phyloP scores from a whole-genome alignment of 1,284 basidiomycete genomes.

The Flammula alnicola region DNA sequence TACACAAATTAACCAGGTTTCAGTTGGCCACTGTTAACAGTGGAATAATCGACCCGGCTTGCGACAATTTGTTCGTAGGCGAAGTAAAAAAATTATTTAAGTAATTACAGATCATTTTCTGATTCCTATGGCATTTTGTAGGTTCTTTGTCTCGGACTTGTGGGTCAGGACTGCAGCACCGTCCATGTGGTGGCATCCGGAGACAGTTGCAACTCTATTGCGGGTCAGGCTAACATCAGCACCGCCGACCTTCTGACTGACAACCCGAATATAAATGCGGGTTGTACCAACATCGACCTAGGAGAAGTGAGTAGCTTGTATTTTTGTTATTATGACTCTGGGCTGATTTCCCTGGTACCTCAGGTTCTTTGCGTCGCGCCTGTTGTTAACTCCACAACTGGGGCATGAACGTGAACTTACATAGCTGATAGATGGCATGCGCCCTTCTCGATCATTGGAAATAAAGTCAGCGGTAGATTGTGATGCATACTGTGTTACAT shows the following conservation, averaged over 20 bases:
- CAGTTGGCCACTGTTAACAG: slow-evolving; percentile 49
- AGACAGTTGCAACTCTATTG: slow-evolving; percentile 46
- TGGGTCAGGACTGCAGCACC: slow-evolving; percentile 46
- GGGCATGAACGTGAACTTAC: background rate
- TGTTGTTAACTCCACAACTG: too few relatives aligned
- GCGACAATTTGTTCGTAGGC: slow-evolving; percentile 46
- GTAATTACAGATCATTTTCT: background rate
- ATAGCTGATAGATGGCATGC: background rate
- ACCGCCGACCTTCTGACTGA: slow-evolving; percentile 44
- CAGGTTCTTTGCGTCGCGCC: background rate
- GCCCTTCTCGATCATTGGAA: background rate
- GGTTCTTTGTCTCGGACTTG: background rate
- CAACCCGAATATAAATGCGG: slow-evolving; percentile 54
- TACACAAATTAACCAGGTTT: slow-evolving; percentile 33
- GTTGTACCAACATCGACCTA: slow-evolving; percentile 52
- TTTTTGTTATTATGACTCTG: background rate
- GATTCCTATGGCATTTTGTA: background rate
- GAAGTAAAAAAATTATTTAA: slow-evolving; percentile 24
- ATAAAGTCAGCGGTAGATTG: too few relatives aligned
- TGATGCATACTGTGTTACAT: too few relatives aligned
- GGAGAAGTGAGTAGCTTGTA: slow-evolving; percentile 38
- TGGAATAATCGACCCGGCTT: slow-evolving; percentile 43
- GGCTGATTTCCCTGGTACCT: background rate
- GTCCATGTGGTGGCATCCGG: slow-evolving; percentile 40
- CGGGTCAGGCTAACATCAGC: slow-evolving; percentile 38